phyloP scores from a whole-genome alignment of 177 flowering plant genomes.

The Tripterygium wilfordii region DNA sequence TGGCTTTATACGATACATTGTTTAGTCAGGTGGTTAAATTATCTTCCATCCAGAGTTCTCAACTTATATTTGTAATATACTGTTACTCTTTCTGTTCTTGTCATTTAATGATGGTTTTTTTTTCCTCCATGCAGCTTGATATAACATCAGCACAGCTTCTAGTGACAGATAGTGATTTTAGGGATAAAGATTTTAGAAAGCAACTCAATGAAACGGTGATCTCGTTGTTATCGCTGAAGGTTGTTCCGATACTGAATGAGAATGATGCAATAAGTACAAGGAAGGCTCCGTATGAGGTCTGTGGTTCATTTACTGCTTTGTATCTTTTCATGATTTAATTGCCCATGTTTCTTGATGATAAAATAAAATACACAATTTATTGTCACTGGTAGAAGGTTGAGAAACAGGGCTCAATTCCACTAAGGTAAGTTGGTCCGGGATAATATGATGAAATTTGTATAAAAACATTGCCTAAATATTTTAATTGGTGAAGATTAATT shows the following conservation, averaged over 20 bases:
- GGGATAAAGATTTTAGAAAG: slow-evolving; percentile 62
- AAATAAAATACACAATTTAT: no score
- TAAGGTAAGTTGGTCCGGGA: no score
- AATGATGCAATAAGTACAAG: slow-evolving; percentile 96
- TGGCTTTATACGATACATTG: slow-evolving; percentile 92
- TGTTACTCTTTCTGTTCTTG: not conserved
- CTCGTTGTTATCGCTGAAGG: slow-evolving; percentile 57
- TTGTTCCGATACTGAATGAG: slow-evolving; percentile 91
- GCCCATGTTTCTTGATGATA: no score
- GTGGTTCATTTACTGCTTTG: slow-evolving; percentile 2
- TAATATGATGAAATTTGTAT: no score
- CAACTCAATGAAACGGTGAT: slow-evolving; percentile 80
- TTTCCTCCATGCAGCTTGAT: slow-evolving; percentile 64
- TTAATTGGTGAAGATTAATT: no score
- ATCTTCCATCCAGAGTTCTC: no score
- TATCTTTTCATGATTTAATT: not conserved
- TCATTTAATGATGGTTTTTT: not conserved
- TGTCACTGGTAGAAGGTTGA: no score
- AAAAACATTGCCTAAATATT: no score
- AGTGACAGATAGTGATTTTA: slow-evolving; percentile 91
- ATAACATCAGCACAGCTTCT: slow-evolving; percentile 88
- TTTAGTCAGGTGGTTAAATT: slow-evolving; percentile 86
- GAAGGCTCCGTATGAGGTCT: slow-evolving; percentile 94
- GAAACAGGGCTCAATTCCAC: no score
- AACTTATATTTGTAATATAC: not conserved